These are phyloP conservation scores for Nemania sp. DNA, from an alignment of 2,329 filamentous ascomycete species.

Conservation along the genomic window DNA sequence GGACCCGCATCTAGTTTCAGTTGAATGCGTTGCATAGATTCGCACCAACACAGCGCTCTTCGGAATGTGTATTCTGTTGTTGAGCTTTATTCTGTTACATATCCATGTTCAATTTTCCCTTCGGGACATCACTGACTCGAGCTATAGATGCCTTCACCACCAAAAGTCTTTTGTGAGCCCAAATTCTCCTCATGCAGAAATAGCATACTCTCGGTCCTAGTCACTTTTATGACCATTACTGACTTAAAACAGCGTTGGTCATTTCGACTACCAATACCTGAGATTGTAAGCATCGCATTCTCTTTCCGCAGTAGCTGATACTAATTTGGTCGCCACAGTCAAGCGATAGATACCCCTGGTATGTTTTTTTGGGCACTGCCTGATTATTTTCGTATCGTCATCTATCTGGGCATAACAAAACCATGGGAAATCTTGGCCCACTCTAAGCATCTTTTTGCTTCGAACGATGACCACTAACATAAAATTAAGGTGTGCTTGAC, in stretches of 20 bases:
- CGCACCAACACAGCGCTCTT: neutral
- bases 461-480: constrained; percentile 4
- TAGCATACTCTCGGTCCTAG: neutral
- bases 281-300: constrained; percentile 50
- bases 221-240: neutral
- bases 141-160: constrained; percentile 83
- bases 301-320: neutral
- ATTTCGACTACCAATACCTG: constrained; percentile 96
- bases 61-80: neutral
- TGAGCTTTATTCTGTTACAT: neutral
- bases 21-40: neutral
- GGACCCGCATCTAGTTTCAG: neutral
- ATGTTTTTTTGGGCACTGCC: neutral
- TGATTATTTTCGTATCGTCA: neutral
- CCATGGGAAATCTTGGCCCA: neutral
- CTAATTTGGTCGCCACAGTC: constrained; percentile 35
- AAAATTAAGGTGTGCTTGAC: constrained; percentile 77
- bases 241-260: constrained; percentile 65
- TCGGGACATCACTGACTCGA: constrained; percentile 8
- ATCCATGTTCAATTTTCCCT: neutral
- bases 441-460: neutral
- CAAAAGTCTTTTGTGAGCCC: constrained; percentile 75
- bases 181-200: neutral
- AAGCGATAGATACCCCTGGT: constrained; percentile 88
- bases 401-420: too few species aligned